Base-by-base conservation (phyloP, 345 rosid species). In the Lepidium didymum region DNA sequence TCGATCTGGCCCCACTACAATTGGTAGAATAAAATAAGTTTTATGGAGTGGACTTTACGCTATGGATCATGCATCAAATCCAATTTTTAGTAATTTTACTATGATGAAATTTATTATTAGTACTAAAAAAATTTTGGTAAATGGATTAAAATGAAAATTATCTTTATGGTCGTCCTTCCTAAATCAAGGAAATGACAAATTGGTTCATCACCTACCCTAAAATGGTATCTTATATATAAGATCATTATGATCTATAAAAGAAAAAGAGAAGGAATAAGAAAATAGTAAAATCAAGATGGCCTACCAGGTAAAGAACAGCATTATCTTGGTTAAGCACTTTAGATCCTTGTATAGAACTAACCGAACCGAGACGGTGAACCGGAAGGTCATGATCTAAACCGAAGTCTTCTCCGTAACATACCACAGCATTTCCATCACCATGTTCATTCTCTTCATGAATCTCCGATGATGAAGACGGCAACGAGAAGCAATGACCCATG, bases 291-390 rank as follows among this genome's bases (percentile, higher is more conserved):
- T 18, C n/a, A 36, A 56, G 35, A 46, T 37, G 29, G 43, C 23
- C 4, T 55, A 73, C 77, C 74, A 61, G 59, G 10, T 61, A 54
- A 69, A 75, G 74, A 74, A 87, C 54, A 10, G 91, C 96, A 66
- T 95, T 72, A 70, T 92, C 98, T 74, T 92, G 98, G 78, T 92
- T 92, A 1, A 80, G 51, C 33, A 82, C 87, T 72, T 87, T 92
- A 81, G 80, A 81, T 67, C 98, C 92, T 55, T 80, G 77, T 72
- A 35, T 67, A 6, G 96, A 83, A 19, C 75, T 81, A 5, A 85
- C 75, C 35, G 91, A 91, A 68, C 78, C 78, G 12, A 46, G 57
- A 4, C 52, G 64, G 7, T 60, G 50, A 74, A 61, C 78, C 23
- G 52, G 53, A 68, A 62, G 31, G 10, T 67, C 56, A 1, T 67